Evolutionary conservation across 2,329 filamentous ascomycete genomes (phyloP), one percentile per base, ranked within the genome.

Genomic region (Atkinsonella texensis): DNA sequence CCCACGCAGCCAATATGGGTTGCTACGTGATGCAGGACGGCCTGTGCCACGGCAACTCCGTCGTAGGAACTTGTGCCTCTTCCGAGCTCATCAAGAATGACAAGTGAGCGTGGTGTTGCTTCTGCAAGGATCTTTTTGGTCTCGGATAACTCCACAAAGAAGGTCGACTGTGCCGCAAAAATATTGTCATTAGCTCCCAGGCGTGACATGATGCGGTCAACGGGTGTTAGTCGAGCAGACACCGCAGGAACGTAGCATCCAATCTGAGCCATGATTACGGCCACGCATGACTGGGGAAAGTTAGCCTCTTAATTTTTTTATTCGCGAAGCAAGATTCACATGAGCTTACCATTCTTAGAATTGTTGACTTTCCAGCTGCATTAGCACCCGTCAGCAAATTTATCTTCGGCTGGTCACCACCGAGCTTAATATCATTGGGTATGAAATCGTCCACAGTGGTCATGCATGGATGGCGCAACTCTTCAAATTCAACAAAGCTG

Each of bases 171-270:
- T 0, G 91, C 88, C 1, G 91, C 93, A 64, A 98, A 97, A 60
- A 98, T 98, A 68, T 97, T 97, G 79, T 98, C 93, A 62, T 97
- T 95, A 46, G 93, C 93, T 10, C 93, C 93, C 0, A 98, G 81
- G 45, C 93, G 88, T 10, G 91, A 97, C 93, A 98, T 98, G 73
- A 98, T 97, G 51, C 93, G 87, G 65, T 98, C 93, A 3, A 95
- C 83, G 0, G 93, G 91, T 0, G 91, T 97, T 44, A 98, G 76
- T 2, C 78, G 82, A 1, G 93, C 93, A 3, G 83, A 88, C 17
- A 78, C 74, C 53, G 89, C 90, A 1, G 93, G 93, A 1, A 98
- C 81, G 59, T 95, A 86, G 66, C 91, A 96, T 51, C 93, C 93
- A 32, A 98, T 85, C 64, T 98, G 93, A 0, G 93, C 93, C 81